Conservation (phyloP, 208 protist species). For the Angomonas deanei region DNA sequence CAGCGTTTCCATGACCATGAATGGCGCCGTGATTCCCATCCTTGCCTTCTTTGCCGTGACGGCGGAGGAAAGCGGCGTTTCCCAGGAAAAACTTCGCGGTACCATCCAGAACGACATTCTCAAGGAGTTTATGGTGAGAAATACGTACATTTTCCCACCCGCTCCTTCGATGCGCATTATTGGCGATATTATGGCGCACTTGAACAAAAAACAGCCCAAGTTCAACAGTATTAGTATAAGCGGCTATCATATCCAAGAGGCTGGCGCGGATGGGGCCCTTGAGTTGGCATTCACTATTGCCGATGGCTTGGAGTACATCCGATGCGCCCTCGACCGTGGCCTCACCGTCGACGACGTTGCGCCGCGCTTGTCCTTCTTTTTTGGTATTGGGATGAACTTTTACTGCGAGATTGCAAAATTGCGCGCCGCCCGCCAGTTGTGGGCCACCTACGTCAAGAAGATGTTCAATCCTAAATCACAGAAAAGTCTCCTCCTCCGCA, state of each 20-base stretch:
- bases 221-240: constrained; percentile 94
- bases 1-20: constrained; percentile 97
- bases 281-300: constrained; percentile 96
- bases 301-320: constrained; percentile 94
- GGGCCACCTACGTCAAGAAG: constrained; percentile 91
- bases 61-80: constrained; percentile 90
- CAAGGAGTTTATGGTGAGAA: constrained; percentile 97
- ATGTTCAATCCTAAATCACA: constrained; percentile 90
- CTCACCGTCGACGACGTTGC: constrained; percentile 92
- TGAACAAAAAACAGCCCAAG: constrained; percentile 91
- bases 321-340: constrained; percentile 49
- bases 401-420: constrained; percentile 96
- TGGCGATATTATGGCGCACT: constrained; percentile 94
- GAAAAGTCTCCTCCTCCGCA: constrained; percentile 89
- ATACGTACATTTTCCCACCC: constrained; percentile 97
- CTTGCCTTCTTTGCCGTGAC: constrained; percentile 95
- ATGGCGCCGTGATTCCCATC: constrained; percentile 94
- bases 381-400: constrained; percentile 96
- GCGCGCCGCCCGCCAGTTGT: constrained; percentile 92
- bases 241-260: constrained; percentile 97
- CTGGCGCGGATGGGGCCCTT: constrained; percentile 83
- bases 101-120: constrained; percentile 98
- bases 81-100: constrained; percentile 80
- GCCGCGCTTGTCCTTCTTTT: constrained; percentile 95
- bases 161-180: constrained; percentile 92